Conservation (phyloP, 495 filamentous ascomycete species). For the Thermochaetoides thermophila region DNA sequence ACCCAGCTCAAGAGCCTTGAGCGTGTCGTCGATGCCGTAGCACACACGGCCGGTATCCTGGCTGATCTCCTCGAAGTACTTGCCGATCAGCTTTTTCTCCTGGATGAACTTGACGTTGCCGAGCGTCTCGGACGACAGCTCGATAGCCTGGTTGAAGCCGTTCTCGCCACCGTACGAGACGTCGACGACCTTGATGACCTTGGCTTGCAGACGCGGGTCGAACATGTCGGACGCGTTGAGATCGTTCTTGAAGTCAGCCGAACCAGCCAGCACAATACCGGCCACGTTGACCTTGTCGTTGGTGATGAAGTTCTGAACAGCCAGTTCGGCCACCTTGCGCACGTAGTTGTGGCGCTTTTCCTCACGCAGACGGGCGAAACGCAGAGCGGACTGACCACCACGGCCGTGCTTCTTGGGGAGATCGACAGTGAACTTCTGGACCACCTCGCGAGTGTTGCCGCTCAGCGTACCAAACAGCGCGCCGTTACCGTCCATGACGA, state of each 20-base stretch:
- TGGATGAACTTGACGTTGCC: constrained; percentile 99
- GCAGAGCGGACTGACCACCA: constrained; percentile 97
- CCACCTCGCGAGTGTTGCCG: constrained; percentile 90
- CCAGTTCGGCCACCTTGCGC: constrained; percentile 91
- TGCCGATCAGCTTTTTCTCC: constrained; percentile 98
- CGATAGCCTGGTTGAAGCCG: constrained; percentile 98
- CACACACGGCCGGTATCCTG: constrained; percentile 92
- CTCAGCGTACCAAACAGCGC: constrained; percentile 91
- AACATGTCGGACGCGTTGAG: constrained; percentile 96
- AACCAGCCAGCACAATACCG: constrained; percentile 87
- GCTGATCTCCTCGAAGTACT: constrained; percentile 97
- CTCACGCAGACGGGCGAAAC: constrained; percentile 98
- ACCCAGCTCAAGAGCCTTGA: constrained; percentile 93
- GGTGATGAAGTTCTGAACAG: constrained; percentile 96
- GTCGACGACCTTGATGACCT: constrained; percentile 98
- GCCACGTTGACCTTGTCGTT: constrained; percentile 95
- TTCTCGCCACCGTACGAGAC: constrained; percentile 98
- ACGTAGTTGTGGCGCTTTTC: constrained; percentile 99
- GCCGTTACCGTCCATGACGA: constrained; percentile 98
- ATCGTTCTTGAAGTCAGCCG: constrained; percentile 98
- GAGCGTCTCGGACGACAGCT: constrained; percentile 86
- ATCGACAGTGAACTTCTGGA: constrained; percentile 95
- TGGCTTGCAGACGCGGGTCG: constrained; percentile 72
- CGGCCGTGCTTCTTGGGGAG: constrained; percentile 98
- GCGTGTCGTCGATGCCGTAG: constrained; percentile 93